A percentile compares a stretch with the other conserved stretches of the same genome.
phyloP scores from a whole-genome alignment of 2,329 filamentous ascomycete genomes.

The Aureobasidium subglaciale region DNA sequence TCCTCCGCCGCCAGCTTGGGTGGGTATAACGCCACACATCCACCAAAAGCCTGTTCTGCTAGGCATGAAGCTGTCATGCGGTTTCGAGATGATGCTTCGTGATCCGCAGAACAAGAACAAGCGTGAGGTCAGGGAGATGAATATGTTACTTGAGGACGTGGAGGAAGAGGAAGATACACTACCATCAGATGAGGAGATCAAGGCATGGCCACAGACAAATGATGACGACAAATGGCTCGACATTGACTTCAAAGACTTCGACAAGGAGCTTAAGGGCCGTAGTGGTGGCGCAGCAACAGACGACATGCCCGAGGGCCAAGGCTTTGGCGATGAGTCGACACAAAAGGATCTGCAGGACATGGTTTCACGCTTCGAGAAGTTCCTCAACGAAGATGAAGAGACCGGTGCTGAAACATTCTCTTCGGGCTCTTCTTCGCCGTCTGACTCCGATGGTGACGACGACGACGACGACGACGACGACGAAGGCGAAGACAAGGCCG shows the following conservation, averaged over 20 bases:
- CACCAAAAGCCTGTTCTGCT: conserved; percentile 47
- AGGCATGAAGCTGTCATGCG: conserved; percentile 84
- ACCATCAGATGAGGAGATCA: conserved; percentile 68
- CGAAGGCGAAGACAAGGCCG: conserved; percentile 61
- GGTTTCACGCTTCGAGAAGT: conserved; percentile 86
- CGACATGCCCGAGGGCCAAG: conserved; percentile 22
- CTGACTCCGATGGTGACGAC: conserved; percentile 26
- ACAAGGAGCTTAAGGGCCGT: conserved; percentile 63
- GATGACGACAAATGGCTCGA: conserved; percentile 90
- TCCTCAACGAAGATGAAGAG: conserved; percentile 67
- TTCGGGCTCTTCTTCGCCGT: conserved; percentile 27
- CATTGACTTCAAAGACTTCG: conserved; percentile 84
- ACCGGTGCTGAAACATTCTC: conserved; percentile 63
- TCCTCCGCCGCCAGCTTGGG: conserved; percentile 52
- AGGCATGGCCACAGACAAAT: conserved; percentile 60
- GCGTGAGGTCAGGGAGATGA: conserved; percentile 65
- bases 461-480: conserved; percentile 18
- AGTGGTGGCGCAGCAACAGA: conserved; percentile 23
- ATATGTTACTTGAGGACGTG: conserved; percentile 68
- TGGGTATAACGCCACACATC: conserved; percentile 35
- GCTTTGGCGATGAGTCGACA: conserved; percentile 57
- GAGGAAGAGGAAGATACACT: conserved; percentile 63
- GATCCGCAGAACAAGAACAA: conserved; percentile 63
- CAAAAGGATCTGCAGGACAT: conserved; percentile 81
- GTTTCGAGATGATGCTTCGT: conserved; percentile 78